Percentiles rank a stretch among this genome's conserved stretches.
Evolutionary conservation across 140 eudicot genomes (phyloP).

Genomic region (Flaveria floridana): DNA sequence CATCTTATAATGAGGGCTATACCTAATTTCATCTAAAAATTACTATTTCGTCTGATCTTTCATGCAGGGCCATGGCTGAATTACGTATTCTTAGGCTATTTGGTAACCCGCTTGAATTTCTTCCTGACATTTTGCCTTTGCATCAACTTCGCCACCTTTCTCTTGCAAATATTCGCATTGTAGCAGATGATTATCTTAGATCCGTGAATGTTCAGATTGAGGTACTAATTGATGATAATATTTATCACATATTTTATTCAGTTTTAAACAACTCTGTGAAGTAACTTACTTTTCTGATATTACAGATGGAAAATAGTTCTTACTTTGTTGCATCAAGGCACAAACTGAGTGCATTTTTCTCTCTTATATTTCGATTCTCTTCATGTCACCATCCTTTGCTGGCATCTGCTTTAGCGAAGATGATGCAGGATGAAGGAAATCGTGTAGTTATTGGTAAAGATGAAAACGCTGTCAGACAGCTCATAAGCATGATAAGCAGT

Average conservation of each 20-base stretch:
- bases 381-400: constrained; percentile 97
- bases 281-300: constrained; percentile 29
- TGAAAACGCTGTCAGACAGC: constrained; percentile 96
- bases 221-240: constrained; percentile 42
- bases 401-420: constrained; percentile 97
- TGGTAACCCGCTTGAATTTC: constrained; percentile 98
- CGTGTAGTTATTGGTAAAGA: constrained; percentile 95
- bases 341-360: constrained; percentile 92
- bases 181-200: constrained; percentile 82
- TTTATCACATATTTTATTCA: not conserved
- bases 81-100: constrained; percentile 85
- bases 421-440: constrained; percentile 92
- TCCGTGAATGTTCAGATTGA: constrained; percentile 91
- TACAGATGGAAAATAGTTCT: constrained; percentile 92
- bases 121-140: constrained; percentile 90
- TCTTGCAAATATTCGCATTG: constrained; percentile 95
- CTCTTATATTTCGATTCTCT: constrained; percentile 93
- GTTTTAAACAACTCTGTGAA: constrained; percentile 7
- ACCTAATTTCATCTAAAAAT: constrained; percentile 5
- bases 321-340: constrained; percentile 97
- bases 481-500: constrained; percentile 96
- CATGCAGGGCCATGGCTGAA: constrained; percentile 88
- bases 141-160: constrained; percentile 91
- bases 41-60: constrained; percentile 25
- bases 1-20: constrained; percentile 6